Percentiles rank a stretch among this genome's conserved stretches.
Evolutionary conservation across 495 filamentous ascomycete genomes (phyloP).

Genomic region (Xylaria telfairii): DNA sequence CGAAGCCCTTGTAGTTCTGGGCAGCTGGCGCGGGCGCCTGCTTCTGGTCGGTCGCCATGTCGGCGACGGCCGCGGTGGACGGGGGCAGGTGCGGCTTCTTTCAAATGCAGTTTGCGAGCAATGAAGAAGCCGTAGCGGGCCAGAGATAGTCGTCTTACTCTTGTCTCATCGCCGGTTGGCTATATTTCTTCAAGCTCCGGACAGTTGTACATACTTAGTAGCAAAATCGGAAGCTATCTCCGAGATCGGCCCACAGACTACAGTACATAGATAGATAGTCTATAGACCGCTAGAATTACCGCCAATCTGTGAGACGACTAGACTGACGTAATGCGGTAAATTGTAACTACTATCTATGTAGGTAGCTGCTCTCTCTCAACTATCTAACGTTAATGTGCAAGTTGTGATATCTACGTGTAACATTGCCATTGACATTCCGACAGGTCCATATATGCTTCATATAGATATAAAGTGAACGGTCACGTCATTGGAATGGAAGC

Average conservation of each 20-base stretch:
- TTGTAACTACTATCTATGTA: too few relatives aligned
- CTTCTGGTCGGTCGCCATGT: conserved; percentile 40
- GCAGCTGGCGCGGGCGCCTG: conserved; percentile 34
- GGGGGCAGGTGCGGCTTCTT: neutral
- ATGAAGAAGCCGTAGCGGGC: neutral
- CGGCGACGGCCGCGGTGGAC: conserved; percentile 1
- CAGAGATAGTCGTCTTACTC: neutral
- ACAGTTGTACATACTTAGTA: too few relatives aligned
- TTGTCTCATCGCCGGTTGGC: neutral
- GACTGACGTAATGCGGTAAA: neutral
- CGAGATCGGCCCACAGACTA: conserved; percentile 5
- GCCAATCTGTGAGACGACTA: neutral
- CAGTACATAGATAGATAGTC: neutral
- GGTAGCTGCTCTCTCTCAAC: neutral
- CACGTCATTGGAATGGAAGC: neutral
- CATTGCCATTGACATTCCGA: neutral
- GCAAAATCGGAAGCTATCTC: conserved; percentile 7
- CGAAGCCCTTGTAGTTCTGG: conserved; percentile 85
- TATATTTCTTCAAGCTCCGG: neutral
- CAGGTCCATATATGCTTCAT: neutral
- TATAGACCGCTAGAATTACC: neutral
- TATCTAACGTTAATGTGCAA: too few relatives aligned
- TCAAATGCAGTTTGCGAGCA: neutral
- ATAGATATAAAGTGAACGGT: neutral
- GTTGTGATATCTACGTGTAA: neutral